phyloP scores from a whole-genome alignment of 2,329 filamentous ascomycete genomes.

The Huntiella decipiens region DNA sequence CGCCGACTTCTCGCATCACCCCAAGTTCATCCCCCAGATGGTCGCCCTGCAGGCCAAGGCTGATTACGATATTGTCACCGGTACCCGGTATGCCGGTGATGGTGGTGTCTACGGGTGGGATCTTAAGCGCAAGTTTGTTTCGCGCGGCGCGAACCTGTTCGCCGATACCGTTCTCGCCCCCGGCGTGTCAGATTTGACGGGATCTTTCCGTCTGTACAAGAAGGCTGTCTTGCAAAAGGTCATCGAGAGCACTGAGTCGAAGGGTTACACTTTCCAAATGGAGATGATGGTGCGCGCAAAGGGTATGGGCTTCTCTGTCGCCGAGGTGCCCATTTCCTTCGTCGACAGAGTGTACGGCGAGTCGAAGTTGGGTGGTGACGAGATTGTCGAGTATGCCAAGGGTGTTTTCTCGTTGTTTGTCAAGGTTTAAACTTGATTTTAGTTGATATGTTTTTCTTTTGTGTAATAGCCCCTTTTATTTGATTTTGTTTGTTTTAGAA shows the following conservation, averaged over 20 bases:
- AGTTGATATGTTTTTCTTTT: neutral
- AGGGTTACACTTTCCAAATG: constrained; percentile 99
- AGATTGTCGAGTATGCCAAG: constrained; percentile 94
- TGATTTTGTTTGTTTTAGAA: neutral
- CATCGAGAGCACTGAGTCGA: constrained; percentile 77
- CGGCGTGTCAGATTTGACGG: constrained; percentile 87
- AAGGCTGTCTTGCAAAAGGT: constrained; percentile 74
- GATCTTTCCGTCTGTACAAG: constrained; percentile 90
- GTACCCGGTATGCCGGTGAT: constrained; percentile 77
- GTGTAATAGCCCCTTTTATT: neutral
- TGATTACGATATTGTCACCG: constrained; percentile 91
- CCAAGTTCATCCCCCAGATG: constrained; percentile 96
- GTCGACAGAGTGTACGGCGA: constrained; percentile 91
- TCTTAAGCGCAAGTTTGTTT: constrained; percentile 71
- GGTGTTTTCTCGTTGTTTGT: constrained; percentile 61
- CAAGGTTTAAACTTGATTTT: constrained; percentile 37
- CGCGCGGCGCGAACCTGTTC: constrained; percentile 79
- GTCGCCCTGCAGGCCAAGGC: constrained; percentile 57
- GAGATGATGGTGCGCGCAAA: constrained; percentile 97
- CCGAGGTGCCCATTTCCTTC: constrained; percentile 90
- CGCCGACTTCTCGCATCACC: constrained; percentile 97
- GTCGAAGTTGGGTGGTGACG: constrained; percentile 80
- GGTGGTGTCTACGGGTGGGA: constrained; percentile 95
- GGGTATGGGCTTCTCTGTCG: constrained; percentile 83
- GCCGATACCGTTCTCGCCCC: constrained; percentile 86